Base-by-base conservation (phyloP, 805 yeast genomes). In the Cyberlindnera americana region DNA sequence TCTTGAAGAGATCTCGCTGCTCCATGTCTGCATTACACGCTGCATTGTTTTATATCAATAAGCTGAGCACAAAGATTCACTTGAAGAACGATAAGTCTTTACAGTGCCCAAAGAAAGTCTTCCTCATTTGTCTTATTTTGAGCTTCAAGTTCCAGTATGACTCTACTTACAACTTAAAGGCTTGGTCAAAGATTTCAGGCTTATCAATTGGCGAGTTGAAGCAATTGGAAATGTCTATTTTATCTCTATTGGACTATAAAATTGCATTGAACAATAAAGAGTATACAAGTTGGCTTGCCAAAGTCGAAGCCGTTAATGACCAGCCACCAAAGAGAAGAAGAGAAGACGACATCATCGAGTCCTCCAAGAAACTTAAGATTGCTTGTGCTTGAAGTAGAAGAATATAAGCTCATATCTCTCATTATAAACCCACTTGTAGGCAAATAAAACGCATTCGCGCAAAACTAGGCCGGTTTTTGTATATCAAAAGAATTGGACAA, bases 101-200 rank as follows among this genome's bases (percentile, higher is more conserved):
- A 6, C 27, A 32, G 16, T 80, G 84, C 52, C 81, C 88, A 7
- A 78, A 84, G 50, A 75, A 83, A 46, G 71, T 78, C 29, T 80
- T 87, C 47, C 67, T 87, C 44, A 73, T 81, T 2, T 73, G 85
- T 53, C 59, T 87, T 38, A 83, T 86, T 38, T 64, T 87, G 27
- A 80, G 93, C 4, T 74, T 81, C 37, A 87, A 87, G 57, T 84
- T 78, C 58, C 67, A 73, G 44, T 87, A 80, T 55, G 95, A 87
- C 61, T 74, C 77, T 36, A 82, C 81, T 56, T 84, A 75, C 60
- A 69, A 83, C 22, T 70, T 83, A 49, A 71, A 69, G 46, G 75
- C 84, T 6, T 87, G 95, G 95, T 67, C 82, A 37, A 75, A 77
- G 56, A 79, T 87, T 35, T 74, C 87, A 24, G 93, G 95, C 1